Evolutionary conservation across 129 eudicot species (phyloP).

Genomic region (Artemisia argyi): DNA sequence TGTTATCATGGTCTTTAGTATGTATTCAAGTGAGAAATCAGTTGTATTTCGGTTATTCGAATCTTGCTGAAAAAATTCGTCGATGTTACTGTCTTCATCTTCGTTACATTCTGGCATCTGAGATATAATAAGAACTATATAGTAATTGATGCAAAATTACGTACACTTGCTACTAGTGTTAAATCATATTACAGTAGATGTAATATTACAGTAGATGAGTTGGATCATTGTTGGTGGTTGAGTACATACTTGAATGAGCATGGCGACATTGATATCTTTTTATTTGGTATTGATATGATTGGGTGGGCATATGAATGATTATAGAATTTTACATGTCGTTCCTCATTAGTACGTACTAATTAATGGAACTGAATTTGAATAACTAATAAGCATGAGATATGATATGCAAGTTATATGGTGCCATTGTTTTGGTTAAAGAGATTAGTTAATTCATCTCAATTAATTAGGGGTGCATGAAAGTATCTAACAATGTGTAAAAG

Average conservation of each 20-base stretch:
- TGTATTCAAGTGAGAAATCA: too few species aligned
- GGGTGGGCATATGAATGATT: slow-evolving; percentile 24
- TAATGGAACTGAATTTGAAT: too few species aligned
- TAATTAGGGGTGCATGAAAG: too few species aligned
- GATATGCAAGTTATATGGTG: background rate
- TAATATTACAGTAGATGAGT: slow-evolving; percentile 13
- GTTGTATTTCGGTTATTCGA: too few species aligned
- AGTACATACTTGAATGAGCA: background rate
- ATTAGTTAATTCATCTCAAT: background rate
- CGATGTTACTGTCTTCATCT: too few species aligned
- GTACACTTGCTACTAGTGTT: too few species aligned
- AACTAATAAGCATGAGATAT: background rate
- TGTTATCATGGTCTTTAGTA: too few species aligned
- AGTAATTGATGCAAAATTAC: too few species aligned
- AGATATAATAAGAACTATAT: too few species aligned
- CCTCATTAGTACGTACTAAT: background rate
- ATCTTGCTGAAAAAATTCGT: too few species aligned
- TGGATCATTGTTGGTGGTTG: background rate
- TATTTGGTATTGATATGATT: slow-evolving; percentile 11
- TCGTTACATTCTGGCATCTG: too few species aligned
- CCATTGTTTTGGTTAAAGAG: too few species aligned
- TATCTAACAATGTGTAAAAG: background rate
- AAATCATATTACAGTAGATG: slow-evolving; percentile 2
- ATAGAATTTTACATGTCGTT: background rate
- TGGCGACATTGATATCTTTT: background rate